Percentiles rank a stretch among this genome's conserved stretches.
phyloP scores from a whole-genome alignment of 1,284 basidiomycete genomes.

The Sphagnurus paluster region DNA sequence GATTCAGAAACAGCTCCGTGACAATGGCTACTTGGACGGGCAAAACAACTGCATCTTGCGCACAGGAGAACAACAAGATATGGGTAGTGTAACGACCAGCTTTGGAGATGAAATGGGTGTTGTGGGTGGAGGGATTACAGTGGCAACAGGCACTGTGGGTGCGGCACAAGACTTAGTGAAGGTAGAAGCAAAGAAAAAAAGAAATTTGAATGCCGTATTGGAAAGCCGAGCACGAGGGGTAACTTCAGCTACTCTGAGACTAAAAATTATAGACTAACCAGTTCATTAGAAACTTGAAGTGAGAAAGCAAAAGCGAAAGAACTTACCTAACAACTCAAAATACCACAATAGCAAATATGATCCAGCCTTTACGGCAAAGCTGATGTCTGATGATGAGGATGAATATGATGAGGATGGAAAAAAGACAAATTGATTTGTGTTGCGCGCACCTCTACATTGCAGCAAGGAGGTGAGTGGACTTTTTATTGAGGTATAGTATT shows the following conservation, averaged over 20 bases:
- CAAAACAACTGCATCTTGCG: not conserved
- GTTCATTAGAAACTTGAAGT: not conserved
- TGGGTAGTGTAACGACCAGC: not conserved
- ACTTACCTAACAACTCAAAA: not conserved
- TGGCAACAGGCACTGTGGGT: too few species aligned
- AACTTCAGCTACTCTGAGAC: not conserved
- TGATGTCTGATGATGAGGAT: conserved; percentile 16
- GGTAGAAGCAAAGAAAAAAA: conserved; percentile 1
- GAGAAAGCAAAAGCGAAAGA: not conserved
- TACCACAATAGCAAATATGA: conserved; percentile 7
- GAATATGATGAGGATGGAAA: conserved; percentile 2
- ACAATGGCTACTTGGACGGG: not conserved
- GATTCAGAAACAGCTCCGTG: conserved; percentile 6
- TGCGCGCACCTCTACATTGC: conserved; percentile 1
- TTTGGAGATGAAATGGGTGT: too few species aligned
- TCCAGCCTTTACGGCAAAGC: not conserved
- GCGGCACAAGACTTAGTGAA: not conserved
- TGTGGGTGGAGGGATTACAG: not conserved
- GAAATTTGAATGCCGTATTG: not conserved
- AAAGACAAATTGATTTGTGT: conserved; percentile 1
- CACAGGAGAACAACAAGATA: not conserved
- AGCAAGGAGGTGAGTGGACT: conserved; percentile 1
- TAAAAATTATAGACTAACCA: not conserved
- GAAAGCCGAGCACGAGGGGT: conserved; percentile 4
- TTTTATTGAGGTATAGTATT: not conserved